Conservation (phyloP, 352 stramenopile species). For the Pythium phragmitis region DNA sequence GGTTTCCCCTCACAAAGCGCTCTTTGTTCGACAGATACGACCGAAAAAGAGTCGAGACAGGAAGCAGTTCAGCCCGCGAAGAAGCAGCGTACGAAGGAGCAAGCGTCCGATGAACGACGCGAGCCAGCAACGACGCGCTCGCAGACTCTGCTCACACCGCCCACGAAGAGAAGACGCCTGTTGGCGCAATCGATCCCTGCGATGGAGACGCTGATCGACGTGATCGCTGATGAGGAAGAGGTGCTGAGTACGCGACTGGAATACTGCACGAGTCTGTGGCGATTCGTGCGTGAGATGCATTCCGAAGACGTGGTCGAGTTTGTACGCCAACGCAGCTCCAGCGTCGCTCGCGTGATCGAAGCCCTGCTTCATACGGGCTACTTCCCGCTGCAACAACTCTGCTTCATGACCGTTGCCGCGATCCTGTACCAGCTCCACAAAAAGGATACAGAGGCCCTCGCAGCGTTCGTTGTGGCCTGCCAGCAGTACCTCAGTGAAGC, state of each 20-base stretch:
- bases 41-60: constrained; percentile 8
- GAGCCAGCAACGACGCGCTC: not conserved
- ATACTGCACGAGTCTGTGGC: constrained; percentile 39
- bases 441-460: constrained; percentile 20
- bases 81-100: constrained; percentile 14
- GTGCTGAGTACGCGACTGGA: constrained; percentile 43
- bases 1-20: not conserved
- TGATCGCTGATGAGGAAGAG: constrained; percentile 33
- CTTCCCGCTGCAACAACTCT: constrained; percentile 65
- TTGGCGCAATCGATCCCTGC: constrained; percentile 21
- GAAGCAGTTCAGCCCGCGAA: constrained; percentile 8
- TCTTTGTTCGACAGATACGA: constrained; percentile 4
- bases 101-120: not conserved
- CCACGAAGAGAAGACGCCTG: constrained; percentile 27
- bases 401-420: constrained; percentile 46
- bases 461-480: constrained; percentile 25
- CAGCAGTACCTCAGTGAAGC: constrained; percentile 20
- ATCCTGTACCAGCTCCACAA: constrained; percentile 41
- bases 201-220: constrained; percentile 30
- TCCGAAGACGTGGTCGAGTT: constrained; percentile 29
- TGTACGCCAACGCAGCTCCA: constrained; percentile 27
- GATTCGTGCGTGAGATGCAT: constrained; percentile 26
- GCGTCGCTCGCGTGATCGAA: constrained; percentile 36
- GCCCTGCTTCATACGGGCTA: constrained; percentile 52
- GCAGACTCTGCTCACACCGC: constrained; percentile 20